Percentiles rank a stretch among this genome's conserved stretches.
Evolutionary conservation across 2,329 filamentous ascomycete species (phyloP).

Genomic region (Hypoxylon sp.): DNA sequence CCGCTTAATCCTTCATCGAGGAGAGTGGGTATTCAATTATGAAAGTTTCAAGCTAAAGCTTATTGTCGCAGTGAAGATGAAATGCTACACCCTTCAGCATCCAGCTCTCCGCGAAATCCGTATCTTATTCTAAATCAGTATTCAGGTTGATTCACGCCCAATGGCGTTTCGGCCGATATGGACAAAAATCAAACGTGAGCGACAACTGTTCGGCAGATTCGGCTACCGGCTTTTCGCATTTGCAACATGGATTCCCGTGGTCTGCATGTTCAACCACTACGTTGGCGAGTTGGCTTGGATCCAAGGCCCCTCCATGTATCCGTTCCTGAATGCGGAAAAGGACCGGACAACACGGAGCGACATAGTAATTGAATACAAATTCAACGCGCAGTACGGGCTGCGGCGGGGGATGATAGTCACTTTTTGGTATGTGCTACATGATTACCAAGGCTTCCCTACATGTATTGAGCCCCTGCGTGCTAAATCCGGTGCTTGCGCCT

Average conservation of each 20-base stretch:
- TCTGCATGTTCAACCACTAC: conserved; percentile 73
- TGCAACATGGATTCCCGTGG: conserved; percentile 73
- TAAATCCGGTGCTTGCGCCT: conserved; percentile 25
- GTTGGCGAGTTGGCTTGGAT: conserved; percentile 72
- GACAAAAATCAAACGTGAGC: conserved; percentile 51
- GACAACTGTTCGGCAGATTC: conserved; percentile 54
- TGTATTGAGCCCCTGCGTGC: conserved; percentile 12
- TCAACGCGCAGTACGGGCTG: conserved; percentile 70
- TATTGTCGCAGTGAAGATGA: conserved; percentile 2
- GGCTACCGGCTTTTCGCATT: conserved; percentile 66
- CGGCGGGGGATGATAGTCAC: conserved; percentile 82
- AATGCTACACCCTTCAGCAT: not conserved
- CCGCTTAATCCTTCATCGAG: not conserved
- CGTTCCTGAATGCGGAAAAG: conserved; percentile 78
- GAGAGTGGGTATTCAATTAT: conserved; percentile 15
- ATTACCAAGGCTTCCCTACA: conserved; percentile 2
- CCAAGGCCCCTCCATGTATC: conserved; percentile 80
- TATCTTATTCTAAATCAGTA: conserved; percentile 1
- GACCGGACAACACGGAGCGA: conserved; percentile 69
- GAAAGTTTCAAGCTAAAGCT: conserved; percentile 14
- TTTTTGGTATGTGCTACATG: conserved; percentile 67
- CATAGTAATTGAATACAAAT: conserved; percentile 71
- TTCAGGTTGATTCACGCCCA: conserved; percentile 27
- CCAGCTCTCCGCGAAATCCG: not conserved
- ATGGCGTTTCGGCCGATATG: conserved; percentile 59